These are phyloP conservation scores for Ophiostoma pallidulum DNA, from an alignment of 2,329 filamentous ascomycete genomes.

Conservation along the genomic window DNA sequence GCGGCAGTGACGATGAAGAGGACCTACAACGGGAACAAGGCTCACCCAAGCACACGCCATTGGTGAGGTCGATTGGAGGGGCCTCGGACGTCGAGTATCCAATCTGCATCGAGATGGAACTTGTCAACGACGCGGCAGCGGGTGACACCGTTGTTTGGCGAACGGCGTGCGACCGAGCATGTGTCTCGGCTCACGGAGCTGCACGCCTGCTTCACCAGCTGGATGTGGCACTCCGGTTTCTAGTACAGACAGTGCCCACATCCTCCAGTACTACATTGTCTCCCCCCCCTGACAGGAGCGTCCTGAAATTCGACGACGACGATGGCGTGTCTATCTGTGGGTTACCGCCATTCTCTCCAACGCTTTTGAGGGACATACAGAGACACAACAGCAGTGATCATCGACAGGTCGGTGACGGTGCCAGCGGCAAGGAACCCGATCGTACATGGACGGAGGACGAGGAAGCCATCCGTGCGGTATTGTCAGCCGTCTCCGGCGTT, in stretches of 20 bases:
- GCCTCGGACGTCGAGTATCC: conserved; percentile 69
- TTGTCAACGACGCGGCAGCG: conserved; percentile 27
- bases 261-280: conserved; percentile 21
- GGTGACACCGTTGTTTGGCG: conserved; percentile 44
- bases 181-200: conserved; percentile 38
- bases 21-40: too few species aligned
- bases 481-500: conserved; percentile 52
- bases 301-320: conserved; percentile 44
- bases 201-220: conserved; percentile 46
- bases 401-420: neutral
- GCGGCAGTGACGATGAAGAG: neutral
- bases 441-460: conserved; percentile 28
- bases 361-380: neutral
- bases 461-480: conserved; percentile 33
- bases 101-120: conserved; percentile 72
- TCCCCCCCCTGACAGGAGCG: conserved; percentile 6
- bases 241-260: conserved; percentile 40
- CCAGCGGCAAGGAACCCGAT: neutral
- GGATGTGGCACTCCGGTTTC: conserved; percentile 46
- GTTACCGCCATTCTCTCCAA: conserved; percentile 35
- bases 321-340: conserved; percentile 55
- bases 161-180: conserved; percentile 54
- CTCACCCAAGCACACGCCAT: neutral
- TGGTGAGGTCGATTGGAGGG: conserved; percentile 57
- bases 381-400: too few species aligned